phyloP scores from a whole-genome alignment of 169 alveolate genomes.

The Eimeria falciformis region DNA sequence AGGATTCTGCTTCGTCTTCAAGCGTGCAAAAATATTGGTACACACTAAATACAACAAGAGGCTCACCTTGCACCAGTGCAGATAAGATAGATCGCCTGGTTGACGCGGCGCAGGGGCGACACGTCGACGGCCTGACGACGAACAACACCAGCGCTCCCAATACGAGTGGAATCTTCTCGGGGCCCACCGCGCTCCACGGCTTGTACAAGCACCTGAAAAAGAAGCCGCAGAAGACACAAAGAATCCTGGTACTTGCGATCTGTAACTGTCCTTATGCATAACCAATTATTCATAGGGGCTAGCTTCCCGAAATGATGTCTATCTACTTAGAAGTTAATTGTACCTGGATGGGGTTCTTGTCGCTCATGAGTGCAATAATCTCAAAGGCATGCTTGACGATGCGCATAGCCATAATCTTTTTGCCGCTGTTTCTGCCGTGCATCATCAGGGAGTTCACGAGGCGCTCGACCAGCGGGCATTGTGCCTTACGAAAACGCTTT shows the following conservation, averaged over 20 bases:
- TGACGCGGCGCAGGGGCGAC: slow-evolving; percentile 99
- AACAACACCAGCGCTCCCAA: slow-evolving; percentile 99
- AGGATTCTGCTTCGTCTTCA: not conserved
- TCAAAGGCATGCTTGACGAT: slow-evolving; percentile 98
- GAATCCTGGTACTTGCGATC: no score
- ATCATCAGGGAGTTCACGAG: slow-evolving; percentile 93
- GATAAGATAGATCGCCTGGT: slow-evolving; percentile 98
- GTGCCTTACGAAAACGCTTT: slow-evolving; percentile 98
- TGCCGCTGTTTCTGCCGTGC: slow-evolving; percentile 98
- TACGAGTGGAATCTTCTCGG: slow-evolving; percentile 98
- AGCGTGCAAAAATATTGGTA: not conserved
- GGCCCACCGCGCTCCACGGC: slow-evolving; percentile 99
- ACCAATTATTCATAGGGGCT: no score
- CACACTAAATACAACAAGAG: not conserved
- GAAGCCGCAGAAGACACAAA: not conserved
- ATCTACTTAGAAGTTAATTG: no score
- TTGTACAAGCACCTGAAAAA: slow-evolving; percentile 90
- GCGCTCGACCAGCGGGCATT: slow-evolving; percentile 99
- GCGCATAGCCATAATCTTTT: slow-evolving; percentile 98
- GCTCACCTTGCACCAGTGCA: slow-evolving; percentile 96
- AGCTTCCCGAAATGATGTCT: no score
- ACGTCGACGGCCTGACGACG: slow-evolving; percentile 99
- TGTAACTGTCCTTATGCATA: no score
- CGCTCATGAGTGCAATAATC: slow-evolving; percentile 96
- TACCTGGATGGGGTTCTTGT: slow-evolving; percentile 97